Base-by-base conservation (phyloP, 306 rosid species). In the Malus sieversii region DNA sequence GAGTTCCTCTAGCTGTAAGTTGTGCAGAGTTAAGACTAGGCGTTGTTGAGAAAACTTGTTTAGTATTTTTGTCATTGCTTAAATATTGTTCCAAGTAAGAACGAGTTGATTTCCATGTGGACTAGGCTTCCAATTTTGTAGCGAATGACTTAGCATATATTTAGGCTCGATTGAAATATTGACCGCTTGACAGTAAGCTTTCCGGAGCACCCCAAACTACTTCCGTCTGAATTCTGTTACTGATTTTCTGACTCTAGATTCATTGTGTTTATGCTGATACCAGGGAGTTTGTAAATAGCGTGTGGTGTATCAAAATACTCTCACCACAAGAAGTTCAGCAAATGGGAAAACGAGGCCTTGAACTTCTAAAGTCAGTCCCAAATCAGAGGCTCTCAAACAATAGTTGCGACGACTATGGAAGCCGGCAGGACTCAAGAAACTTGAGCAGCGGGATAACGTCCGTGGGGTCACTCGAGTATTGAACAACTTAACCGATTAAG, bases 291-390 rank as follows among this genome's bases (percentile, higher is more conserved):
- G 97, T 95, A 75, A 95, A 79, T 78, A 92, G 92, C 23, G 97
- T 92, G 65, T 94, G 98, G 98, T 94, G 93, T 70, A 94, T 94
- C 81, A 92, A 90, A 82, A 94, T 94, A 80, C 98, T 94, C n/a
- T 94, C 98, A 19, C 96, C 97, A 25, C 93, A 90, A 71, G 98
- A 94, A 86, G 90, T 92, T 89, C 97, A 90, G 83, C 96, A 89
- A 81, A 92, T 89, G 98, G 95, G 93, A 66, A 91, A 91, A 81
- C 83, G 81, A 55, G 97, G 92, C 55, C 86, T 89, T 8, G 92
- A 91, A 85, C 96, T 90, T 60, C 85, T 89, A 83, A 87, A 84
- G 78, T 86, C 93, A 0, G 91, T 90, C 75, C 97, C 97, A 4
- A 86, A 84, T 72, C 97, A 95, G 82, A 90, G 93, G 90, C 91